These are phyloP conservation scores for Halophytophthora batemanensis DNA, from an alignment of 352 stramenopile genomes.

Conservation along the genomic window DNA sequence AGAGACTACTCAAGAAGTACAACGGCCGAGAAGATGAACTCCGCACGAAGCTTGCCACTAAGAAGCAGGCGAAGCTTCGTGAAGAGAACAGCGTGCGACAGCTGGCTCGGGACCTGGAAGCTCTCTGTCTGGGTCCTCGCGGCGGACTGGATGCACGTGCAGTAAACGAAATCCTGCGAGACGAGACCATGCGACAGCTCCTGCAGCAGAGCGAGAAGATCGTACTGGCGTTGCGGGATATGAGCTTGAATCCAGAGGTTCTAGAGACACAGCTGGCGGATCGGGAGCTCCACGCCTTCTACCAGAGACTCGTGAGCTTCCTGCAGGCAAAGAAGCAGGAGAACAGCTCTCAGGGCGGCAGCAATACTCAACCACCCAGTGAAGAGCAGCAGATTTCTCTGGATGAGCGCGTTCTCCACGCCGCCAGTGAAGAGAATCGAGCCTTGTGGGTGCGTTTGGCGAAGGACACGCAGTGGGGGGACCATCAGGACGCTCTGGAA, in stretches of 20 bases:
- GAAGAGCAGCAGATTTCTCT: conserved; percentile 14
- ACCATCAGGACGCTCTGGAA: conserved; percentile 34
- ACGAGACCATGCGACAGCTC: conserved; percentile 37
- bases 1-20: conserved; percentile 41
- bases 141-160: conserved; percentile 33
- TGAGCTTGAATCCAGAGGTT: conserved; percentile 58
- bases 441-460: conserved; percentile 24
- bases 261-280: conserved; percentile 46
- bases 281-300: conserved; percentile 46
- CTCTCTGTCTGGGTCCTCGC: conserved; percentile 28
- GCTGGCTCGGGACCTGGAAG: conserved; percentile 41
- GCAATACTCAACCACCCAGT: not conserved
- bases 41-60: conserved; percentile 29
- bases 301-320: conserved; percentile 44
- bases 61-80: conserved; percentile 21
- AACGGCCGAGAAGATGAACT: conserved; percentile 38
- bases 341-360: not conserved
- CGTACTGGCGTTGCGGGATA: conserved; percentile 53
- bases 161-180: conserved; percentile 49
- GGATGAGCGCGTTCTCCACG: conserved; percentile 37
- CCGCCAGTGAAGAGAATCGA: conserved; percentile 16
- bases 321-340: conserved; percentile 22
- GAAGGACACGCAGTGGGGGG: conserved; percentile 25
- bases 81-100: conserved; percentile 21
- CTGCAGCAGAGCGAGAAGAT: conserved; percentile 43